A percentile compares a stretch with the other conserved stretches of the same genome.
These are phyloP conservation scores for Rhinocladiella similis DNA, from an alignment of 2,329 filamentous ascomycete species.

Conservation along the genomic window DNA sequence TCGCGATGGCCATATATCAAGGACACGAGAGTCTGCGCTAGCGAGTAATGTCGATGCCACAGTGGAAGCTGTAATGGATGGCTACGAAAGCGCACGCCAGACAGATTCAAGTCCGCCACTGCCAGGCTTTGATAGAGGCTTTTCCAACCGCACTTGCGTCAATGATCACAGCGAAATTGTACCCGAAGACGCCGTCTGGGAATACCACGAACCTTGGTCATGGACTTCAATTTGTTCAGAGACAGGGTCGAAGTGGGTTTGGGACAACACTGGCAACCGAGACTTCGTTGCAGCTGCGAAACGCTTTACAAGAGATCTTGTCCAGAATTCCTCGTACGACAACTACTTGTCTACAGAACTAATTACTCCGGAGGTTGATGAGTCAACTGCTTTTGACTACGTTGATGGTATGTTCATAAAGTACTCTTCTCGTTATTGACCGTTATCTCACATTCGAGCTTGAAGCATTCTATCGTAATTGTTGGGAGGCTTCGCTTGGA, in stretches of 20 bases:
- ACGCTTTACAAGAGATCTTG: constrained; percentile 4
- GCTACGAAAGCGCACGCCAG: neutral
- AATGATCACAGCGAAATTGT: neutral
- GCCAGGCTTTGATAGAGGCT: neutral
- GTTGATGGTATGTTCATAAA: constrained; percentile 5
- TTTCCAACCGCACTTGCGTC: neutral
- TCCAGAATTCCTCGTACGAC: neutral
- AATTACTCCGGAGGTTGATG: neutral
- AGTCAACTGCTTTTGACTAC: constrained; percentile 8
- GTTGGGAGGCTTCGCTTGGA: constrained; percentile 11
- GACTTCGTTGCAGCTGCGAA: constrained; percentile 3
- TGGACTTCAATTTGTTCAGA: constrained; percentile 10
- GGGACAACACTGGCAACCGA: neutral
- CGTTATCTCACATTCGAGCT: neutral
- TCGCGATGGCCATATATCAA: neutral
- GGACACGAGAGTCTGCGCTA: too few species aligned
- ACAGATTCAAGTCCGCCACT: neutral
- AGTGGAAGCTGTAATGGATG: too few species aligned
- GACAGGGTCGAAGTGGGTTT: constrained; percentile 2
- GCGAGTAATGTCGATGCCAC: too few species aligned
- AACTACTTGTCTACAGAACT: neutral
- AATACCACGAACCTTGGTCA: constrained; percentile 1
- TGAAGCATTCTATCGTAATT: constrained; percentile 11
- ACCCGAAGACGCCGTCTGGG: neutral
- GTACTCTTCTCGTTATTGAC: too few species aligned